phyloP scores from a whole-genome alignment of 371 early-diverging fungal species.

The Capillidium heterosporum region DNA sequence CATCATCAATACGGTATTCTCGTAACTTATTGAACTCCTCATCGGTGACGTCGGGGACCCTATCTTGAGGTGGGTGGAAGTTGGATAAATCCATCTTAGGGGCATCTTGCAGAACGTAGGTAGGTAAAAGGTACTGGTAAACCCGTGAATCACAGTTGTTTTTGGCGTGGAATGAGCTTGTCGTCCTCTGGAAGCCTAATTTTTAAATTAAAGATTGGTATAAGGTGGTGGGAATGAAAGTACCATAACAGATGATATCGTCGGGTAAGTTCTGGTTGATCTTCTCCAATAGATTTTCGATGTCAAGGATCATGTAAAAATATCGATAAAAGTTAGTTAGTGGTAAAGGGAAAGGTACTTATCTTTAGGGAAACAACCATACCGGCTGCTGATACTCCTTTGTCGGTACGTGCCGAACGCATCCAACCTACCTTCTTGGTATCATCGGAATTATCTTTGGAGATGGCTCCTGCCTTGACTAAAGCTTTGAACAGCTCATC shows the following conservation, averaged over 20 bases:
- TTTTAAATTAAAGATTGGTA: neutral
- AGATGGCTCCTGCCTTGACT: constrained; percentile 50
- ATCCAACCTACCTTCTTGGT: constrained; percentile 60
- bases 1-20: constrained; percentile 36
- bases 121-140: constrained; percentile 97
- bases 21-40: constrained; percentile 16
- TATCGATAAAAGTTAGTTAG: neutral
- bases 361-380: constrained; percentile 83
- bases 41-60: too few species aligned
- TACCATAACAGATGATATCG: constrained; percentile 77
- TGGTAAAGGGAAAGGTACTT: neutral
- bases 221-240: neutral
- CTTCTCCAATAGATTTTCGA: constrained; percentile 44
- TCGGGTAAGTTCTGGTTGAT: constrained; percentile 57
- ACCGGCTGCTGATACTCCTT: constrained; percentile 98
- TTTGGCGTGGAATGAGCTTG: constrained; percentile 81
- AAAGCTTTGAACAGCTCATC: constrained; percentile 60
- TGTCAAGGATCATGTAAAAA: constrained; percentile 43
- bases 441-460: constrained; percentile 49
- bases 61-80: constrained; percentile 8
- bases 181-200: constrained; percentile 44
- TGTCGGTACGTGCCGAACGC: constrained; percentile 96
- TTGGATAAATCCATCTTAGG: constrained; percentile 1
- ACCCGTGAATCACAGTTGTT: constrained; percentile 77
- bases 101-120: constrained; percentile 51